These are phyloP conservation scores for Staphylotrichum longicolle DNA, from an alignment of 495 filamentous ascomycete species.

Conservation along the genomic window DNA sequence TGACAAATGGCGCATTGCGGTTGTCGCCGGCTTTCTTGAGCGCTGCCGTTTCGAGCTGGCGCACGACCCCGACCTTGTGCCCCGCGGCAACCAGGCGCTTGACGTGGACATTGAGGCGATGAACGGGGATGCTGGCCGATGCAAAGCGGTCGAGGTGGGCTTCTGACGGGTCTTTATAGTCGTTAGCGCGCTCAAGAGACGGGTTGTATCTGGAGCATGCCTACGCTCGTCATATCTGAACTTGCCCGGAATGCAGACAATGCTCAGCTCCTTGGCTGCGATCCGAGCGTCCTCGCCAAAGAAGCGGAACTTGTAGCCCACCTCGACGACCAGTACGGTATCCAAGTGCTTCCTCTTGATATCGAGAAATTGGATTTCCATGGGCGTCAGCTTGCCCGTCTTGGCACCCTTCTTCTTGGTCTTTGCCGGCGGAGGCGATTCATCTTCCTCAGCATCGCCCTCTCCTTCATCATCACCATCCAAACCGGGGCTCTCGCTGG, in stretches of 20 bases:
- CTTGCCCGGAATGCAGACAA: conserved; percentile 96
- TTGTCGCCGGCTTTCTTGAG: conserved; percentile 97
- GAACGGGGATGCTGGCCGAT: conserved; percentile 91
- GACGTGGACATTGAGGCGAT: conserved; percentile 89
- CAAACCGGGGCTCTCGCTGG: conserved; percentile 49
- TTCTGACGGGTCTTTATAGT: conserved; percentile 69
- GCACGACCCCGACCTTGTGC: conserved; percentile 92
- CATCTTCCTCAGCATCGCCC: conserved; percentile 51
- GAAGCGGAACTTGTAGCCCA: conserved; percentile 97
- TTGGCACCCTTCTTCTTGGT: conserved; percentile 66
- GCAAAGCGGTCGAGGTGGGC: conserved; percentile 91
- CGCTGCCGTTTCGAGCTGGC: conserved; percentile 97
- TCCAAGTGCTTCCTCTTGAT: conserved; percentile 92
- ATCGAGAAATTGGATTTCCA: conserved; percentile 90
- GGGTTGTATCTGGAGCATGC: conserved; percentile 20
- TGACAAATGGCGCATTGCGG: conserved; percentile 84
- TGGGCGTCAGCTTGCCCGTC: conserved; percentile 84
- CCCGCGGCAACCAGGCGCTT: conserved; percentile 90
- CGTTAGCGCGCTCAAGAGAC: conserved; percentile 16
- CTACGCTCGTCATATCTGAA: conserved; percentile 87
- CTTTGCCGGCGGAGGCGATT: conserved; percentile 40
- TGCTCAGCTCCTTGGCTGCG: conserved; percentile 87
- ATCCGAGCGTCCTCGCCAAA: conserved; percentile 94
- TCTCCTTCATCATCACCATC: conserved; percentile 52
- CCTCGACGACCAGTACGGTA: conserved; percentile 83